Percentiles rank a stretch among this genome's conserved stretches.
Evolutionary conservation across 2,329 filamentous ascomycete species (phyloP).

Genomic region (Grosmannia huntii): DNA sequence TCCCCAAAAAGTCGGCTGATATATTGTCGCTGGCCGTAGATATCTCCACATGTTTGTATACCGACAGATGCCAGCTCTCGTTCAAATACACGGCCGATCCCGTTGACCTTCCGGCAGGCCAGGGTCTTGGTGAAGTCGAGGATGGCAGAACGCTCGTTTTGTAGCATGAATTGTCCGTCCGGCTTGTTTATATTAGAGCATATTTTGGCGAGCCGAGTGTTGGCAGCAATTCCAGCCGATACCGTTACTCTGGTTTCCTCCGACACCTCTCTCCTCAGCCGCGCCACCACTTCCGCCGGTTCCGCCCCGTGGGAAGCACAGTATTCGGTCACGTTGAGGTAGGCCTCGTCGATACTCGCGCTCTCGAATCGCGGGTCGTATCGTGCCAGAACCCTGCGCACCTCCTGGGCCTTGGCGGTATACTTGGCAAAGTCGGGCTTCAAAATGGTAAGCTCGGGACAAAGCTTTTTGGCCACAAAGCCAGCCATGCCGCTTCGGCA

Average conservation of each 20-base stretch:
- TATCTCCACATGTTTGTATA: constrained; percentile 77
- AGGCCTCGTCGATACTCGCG: constrained; percentile 91
- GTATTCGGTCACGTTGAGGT: constrained; percentile 86
- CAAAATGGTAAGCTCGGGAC: constrained; percentile 70
- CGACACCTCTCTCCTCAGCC: constrained; percentile 66
- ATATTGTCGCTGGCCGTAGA: constrained; percentile 63
- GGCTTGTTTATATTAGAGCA: constrained; percentile 94
- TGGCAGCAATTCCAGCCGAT: constrained; percentile 87
- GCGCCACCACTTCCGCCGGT: constrained; percentile 61
- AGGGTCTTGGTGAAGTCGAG: constrained; percentile 77
- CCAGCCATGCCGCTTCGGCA: constrained; percentile 91
- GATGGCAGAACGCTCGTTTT: constrained; percentile 59
- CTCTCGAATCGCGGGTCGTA: constrained; percentile 90
- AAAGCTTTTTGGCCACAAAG: constrained; percentile 90
- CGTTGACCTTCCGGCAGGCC: constrained; percentile 83
- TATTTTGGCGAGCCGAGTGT: constrained; percentile 89
- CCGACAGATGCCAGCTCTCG: constrained; percentile 80
- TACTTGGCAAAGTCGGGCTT: constrained; percentile 88
- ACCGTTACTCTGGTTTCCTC: constrained; percentile 73
- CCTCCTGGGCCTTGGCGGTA: constrained; percentile 74
- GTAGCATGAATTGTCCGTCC: constrained; percentile 75
- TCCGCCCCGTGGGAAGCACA: constrained; percentile 54
- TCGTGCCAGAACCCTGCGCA: constrained; percentile 66
- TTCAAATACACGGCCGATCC: constrained; percentile 87
- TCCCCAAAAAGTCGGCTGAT: constrained; percentile 74